These are phyloP conservation scores for Pichia sp. DNA, from an alignment of 1,139 yeast species.

Conservation along the genomic window DNA sequence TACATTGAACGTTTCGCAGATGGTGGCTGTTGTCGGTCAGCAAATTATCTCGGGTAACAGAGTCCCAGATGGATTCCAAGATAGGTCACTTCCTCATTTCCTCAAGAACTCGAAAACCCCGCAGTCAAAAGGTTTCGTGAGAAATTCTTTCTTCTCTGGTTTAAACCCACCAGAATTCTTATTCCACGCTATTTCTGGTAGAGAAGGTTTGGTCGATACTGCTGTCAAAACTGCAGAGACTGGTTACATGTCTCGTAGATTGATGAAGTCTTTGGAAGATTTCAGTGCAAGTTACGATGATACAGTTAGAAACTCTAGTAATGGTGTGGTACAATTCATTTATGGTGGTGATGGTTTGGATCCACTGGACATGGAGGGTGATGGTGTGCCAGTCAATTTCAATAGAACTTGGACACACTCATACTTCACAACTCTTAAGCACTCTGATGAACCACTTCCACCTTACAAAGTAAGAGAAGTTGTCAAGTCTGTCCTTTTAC, in stretches of 20 bases:
- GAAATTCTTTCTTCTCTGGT: constrained; percentile 93
- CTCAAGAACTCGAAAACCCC: constrained; percentile 95
- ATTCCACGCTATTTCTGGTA: constrained; percentile 98
- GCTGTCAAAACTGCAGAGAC: constrained; percentile 58
- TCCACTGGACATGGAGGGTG: constrained; percentile 99
- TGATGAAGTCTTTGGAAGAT: constrained; percentile 97
- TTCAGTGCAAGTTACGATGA: constrained; percentile 89
- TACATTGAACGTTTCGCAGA: constrained; percentile 94
- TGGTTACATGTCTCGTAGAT: constrained; percentile 97
- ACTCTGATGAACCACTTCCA: constrained; percentile 50
- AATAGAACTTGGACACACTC: constrained; percentile 95
- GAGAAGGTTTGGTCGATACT: constrained; percentile 99
- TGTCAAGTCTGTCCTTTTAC: constrained; percentile 53
- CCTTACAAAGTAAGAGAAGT: constrained; percentile 66
- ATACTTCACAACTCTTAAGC: constrained; percentile 60
- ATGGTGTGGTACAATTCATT: constrained; percentile 94
- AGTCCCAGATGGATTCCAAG: constrained; percentile 99
- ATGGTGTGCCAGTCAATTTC: constrained; percentile 93
- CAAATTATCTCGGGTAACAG: constrained; percentile 98
- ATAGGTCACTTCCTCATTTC: constrained; percentile 95
- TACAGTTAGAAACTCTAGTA: constrained; percentile 91
- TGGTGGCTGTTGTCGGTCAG: constrained; percentile 99
- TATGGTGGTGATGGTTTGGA: constrained; percentile 99
- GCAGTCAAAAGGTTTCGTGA: constrained; percentile 94
- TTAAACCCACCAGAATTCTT: constrained; percentile 94